These are phyloP conservation scores for Nannochloropsis salina DNA, from an alignment of 108 stramenopile genomes.

Conservation along the genomic window DNA sequence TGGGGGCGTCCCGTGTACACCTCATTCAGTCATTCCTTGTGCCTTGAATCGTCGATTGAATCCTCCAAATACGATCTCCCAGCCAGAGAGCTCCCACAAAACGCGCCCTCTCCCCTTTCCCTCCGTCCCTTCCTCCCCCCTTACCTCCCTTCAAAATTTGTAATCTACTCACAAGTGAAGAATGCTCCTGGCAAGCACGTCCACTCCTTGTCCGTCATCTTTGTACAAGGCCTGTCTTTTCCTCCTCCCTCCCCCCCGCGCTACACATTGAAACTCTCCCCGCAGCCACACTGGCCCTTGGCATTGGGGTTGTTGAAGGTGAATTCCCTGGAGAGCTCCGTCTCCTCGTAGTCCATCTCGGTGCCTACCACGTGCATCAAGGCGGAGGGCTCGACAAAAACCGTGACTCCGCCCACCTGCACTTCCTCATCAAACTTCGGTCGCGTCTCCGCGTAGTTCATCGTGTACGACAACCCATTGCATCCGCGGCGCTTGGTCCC, in stretches of 20 bases:
- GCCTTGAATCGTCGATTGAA: too few relatives aligned
- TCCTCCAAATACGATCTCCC: too few relatives aligned
- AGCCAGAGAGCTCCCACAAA: too few relatives aligned
- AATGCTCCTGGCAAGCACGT: too few relatives aligned
- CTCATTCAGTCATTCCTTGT: too few relatives aligned
- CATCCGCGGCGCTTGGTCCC: slow-evolving; percentile 92
- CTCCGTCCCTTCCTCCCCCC: not conserved
- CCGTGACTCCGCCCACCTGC: slow-evolving; percentile 61
- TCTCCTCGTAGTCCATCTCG: slow-evolving; percentile 92
- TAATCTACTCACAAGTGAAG: too few relatives aligned
- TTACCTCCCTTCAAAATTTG: not conserved
- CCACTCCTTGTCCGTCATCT: too few relatives aligned
- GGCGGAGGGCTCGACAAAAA: slow-evolving; percentile 97
- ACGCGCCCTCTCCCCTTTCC: not conserved
- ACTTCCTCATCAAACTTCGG: slow-evolving; percentile 55
- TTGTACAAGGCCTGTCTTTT: too few relatives aligned
- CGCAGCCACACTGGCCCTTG: slow-evolving; percentile 98
- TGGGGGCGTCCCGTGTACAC: too few relatives aligned
- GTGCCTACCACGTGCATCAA: slow-evolving; percentile 95
- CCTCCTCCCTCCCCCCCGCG: slow-evolving; percentile 14
- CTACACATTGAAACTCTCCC: slow-evolving; percentile 93
- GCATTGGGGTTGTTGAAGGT: slow-evolving; percentile 98
- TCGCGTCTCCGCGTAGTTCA: slow-evolving; percentile 81
- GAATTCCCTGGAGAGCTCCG: slow-evolving; percentile 91
- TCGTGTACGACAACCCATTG: slow-evolving; percentile 94